Base-by-base conservation (phyloP, 768 basidiomycete species). In the Dentipellis fragilis region DNA sequence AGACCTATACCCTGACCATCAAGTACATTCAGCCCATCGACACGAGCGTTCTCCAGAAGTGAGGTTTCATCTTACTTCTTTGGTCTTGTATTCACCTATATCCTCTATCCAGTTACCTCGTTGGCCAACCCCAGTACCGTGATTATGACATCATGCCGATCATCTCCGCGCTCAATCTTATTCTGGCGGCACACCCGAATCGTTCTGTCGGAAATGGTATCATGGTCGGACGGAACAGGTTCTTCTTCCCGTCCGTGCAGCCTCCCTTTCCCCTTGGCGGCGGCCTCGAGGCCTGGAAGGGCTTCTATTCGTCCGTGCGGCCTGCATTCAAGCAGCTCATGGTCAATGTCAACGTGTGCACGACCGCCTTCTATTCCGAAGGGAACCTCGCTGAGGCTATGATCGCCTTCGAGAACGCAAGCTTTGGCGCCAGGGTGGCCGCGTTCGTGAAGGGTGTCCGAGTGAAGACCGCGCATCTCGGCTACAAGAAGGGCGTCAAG, bases 401-500 rank as follows among this genome's bases (percentile, higher is more conserved):
- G 69, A 52, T 69, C 12, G 65, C 65, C 10, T 79, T 80, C 62
- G 59, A 64, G 22, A 61, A 73, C 1, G 73, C 76, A 4, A 81
- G 78, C 57, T 84, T 80, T 58, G 81, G 82, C 11, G 87, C 80
- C 3, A 77, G 81, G 22, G 64, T 75, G 36, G 72, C 72, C n/a
- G 79, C 69, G 0, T 91, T 89, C 59, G 83, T 79, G 40, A 80
- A 75, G 57, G 78, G 85, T 8, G 75, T 90, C 2, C 73, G 89
- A 39, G 71, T 92, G 49, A 75, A 73, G 65, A 80, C 87, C 1
- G 75, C 67, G 2, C 88, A 91, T 68, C 73, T 92, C 12, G 80
- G 81, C n/a, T 85, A 89, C 63, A 80, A 73, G 64, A 91, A 89
- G 69, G 81, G 83, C 0, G 75, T 92, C 57, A 85, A 84, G 66